These are phyloP conservation scores for Phylloporus scabripes DNA, from an alignment of 768 basidiomycete genomes.

Conservation along the genomic window DNA sequence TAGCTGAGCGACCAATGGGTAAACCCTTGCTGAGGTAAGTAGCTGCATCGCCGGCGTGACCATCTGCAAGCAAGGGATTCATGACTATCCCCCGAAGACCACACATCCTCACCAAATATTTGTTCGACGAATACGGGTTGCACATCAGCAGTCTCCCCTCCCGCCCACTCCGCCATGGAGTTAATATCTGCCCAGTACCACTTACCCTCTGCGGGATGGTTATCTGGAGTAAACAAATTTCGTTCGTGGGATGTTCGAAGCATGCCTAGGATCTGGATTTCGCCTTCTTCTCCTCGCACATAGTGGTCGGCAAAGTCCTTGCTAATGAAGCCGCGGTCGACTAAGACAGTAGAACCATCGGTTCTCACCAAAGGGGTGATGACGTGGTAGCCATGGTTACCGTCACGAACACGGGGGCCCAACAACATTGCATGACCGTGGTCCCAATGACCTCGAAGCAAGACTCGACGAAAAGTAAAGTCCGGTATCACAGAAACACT, in stretches of 20 bases:
- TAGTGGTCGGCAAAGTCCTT: constrained; percentile 45
- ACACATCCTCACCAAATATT: constrained; percentile 66
- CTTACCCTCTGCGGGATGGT: constrained; percentile 66
- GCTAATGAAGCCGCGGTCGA: constrained; percentile 88
- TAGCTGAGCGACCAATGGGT: constrained; percentile 79
- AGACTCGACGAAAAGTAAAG: constrained; percentile 83
- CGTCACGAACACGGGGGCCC: constrained; percentile 83
- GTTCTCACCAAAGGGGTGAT: constrained; percentile 80
- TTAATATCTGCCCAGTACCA: constrained; percentile 93
- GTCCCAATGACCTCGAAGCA: constrained; percentile 73
- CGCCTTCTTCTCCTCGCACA: constrained; percentile 39
- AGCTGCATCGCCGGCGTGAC: constrained; percentile 71
- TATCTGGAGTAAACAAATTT: constrained; percentile 85
- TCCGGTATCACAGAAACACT: constrained; percentile 78
- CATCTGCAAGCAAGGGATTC: constrained; percentile 48
- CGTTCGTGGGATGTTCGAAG: constrained; percentile 69
- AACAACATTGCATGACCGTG: constrained; percentile 73
- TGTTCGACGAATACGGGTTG: constrained; percentile 90
- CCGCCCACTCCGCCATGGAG: constrained; percentile 72
- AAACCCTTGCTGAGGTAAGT: constrained; percentile 59
- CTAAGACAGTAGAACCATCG: constrained; percentile 78
- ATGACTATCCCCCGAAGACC: neutral
- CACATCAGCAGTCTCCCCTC: constrained; percentile 63
- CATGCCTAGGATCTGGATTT: constrained; percentile 82
- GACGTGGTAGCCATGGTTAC: constrained; percentile 82